phyloP scores from a whole-genome alignment of 2,329 filamentous ascomycete species.

The Curvularia hawaiiensis region DNA sequence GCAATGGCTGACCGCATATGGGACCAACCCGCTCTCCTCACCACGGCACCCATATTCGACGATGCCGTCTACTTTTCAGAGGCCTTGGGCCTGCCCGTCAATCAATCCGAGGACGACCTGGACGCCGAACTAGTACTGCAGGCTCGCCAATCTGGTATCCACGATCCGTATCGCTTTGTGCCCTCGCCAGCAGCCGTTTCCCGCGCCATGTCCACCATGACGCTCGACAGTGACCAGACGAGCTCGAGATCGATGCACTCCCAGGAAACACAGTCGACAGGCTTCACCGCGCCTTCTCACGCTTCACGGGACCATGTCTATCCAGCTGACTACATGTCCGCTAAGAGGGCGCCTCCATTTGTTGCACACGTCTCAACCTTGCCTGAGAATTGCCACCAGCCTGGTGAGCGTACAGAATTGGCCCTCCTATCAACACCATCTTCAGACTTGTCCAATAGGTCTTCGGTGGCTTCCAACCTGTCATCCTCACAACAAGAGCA shows the following conservation, averaged over 20 bases:
- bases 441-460: slow-evolving; percentile 28
- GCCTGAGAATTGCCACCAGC: slow-evolving; percentile 24
- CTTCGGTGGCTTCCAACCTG: slow-evolving; percentile 30
- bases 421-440: slow-evolving; percentile 28
- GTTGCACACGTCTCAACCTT: slow-evolving; percentile 25
- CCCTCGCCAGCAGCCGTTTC: slow-evolving; percentile 30
- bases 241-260: slow-evolving; percentile 45
- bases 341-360: slow-evolving; percentile 23
- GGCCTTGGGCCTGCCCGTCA: slow-evolving; percentile 32
- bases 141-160: slow-evolving; percentile 40
- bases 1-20: slow-evolving; percentile 38
- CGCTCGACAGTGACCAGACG: slow-evolving; percentile 36
- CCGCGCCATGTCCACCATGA: slow-evolving; percentile 39
- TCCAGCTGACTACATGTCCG: slow-evolving; percentile 24
- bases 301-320: slow-evolving; percentile 38
- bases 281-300: slow-evolving; percentile 41
- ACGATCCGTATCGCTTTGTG: slow-evolving; percentile 41
- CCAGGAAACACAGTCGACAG: slow-evolving; percentile 44
- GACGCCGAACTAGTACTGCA: slow-evolving; percentile 35
- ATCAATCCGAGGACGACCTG: slow-evolving; percentile 40
- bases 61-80: slow-evolving; percentile 40
- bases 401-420: slow-evolving; percentile 24
- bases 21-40: slow-evolving; percentile 31
- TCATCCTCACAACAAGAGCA: slow-evolving; percentile 24
- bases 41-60: slow-evolving; percentile 43